These are phyloP conservation scores for Fonsecaea nubica DNA, from an alignment of 2,329 filamentous ascomycete species.

Conservation along the genomic window DNA sequence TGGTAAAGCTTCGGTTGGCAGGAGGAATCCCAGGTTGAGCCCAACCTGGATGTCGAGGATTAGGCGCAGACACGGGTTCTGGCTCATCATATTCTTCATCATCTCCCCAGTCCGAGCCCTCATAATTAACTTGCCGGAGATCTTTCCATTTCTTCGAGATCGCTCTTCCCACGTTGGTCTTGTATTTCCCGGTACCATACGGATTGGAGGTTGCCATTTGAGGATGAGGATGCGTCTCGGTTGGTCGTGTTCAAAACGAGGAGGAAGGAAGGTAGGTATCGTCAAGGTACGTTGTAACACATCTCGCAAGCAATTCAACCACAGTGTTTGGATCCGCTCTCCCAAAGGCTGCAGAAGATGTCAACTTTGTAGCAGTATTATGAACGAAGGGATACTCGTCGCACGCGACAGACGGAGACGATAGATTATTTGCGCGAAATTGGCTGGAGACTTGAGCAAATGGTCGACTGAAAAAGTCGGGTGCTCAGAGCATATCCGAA, in stretches of 20 bases:
- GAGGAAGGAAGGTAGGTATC: not conserved
- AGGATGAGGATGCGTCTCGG: not conserved
- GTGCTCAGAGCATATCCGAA: not conserved
- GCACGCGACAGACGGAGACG: not conserved
- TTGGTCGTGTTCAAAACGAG: not conserved
- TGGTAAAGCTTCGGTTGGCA: constrained; percentile 46
- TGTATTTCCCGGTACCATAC: constrained; percentile 63
- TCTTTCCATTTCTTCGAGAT: constrained; percentile 97
- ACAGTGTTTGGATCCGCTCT: not conserved
- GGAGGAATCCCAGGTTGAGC: constrained; percentile 27
- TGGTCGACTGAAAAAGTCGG: not conserved
- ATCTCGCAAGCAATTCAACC: constrained; percentile 11
- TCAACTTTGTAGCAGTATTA: not conserved
- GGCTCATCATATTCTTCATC: constrained; percentile 59
- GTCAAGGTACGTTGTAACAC: constrained; percentile 17
- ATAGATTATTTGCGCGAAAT: constrained; percentile 1
- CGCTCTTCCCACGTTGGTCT: constrained; percentile 82
- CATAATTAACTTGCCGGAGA: constrained; percentile 83
- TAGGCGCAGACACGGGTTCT: constrained; percentile 40
- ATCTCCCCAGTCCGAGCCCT: constrained; percentile 91
- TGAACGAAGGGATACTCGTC: not conserved
- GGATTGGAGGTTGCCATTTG: constrained; percentile 31
- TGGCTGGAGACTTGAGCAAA: not conserved
- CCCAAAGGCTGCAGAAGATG: not conserved
- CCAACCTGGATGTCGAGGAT: constrained; percentile 25